These are phyloP conservation scores for Arthroderma sp. DNA, from an alignment of 2,329 filamentous ascomycete species.

Conservation along the genomic window DNA sequence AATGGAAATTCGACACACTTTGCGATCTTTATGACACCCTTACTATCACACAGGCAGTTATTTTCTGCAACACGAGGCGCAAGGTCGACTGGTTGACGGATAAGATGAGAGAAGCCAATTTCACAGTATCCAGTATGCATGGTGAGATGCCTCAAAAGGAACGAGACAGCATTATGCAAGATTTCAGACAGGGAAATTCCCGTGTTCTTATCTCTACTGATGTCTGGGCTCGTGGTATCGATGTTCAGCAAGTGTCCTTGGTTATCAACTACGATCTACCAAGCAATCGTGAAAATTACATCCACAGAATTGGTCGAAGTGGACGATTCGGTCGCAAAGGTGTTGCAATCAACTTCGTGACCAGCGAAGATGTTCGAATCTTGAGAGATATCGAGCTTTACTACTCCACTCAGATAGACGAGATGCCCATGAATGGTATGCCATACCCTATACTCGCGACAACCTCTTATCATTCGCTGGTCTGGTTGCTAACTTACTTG, in stretches of 20 bases:
- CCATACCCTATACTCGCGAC: slow-evolving; percentile 17
- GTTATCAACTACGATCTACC: slow-evolving; percentile 99
- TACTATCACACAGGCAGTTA: slow-evolving; percentile 98
- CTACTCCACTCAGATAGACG: slow-evolving; percentile 93
- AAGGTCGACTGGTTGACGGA: slow-evolving; percentile 99
- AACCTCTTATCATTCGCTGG: neutral
- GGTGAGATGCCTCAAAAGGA: slow-evolving; percentile 99
- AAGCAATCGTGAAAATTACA: slow-evolving; percentile 98
- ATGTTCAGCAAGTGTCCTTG: slow-evolving; percentile 94
- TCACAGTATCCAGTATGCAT: slow-evolving; percentile 97
- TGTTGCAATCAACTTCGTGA: slow-evolving; percentile 99
- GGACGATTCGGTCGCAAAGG: slow-evolving; percentile 95
- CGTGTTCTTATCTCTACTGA: slow-evolving; percentile 95
- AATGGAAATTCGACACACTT: slow-evolving; percentile 99
- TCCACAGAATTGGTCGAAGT: slow-evolving; percentile 92
- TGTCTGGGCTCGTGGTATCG: slow-evolving; percentile 95
- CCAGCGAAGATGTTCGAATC: slow-evolving; percentile 93
- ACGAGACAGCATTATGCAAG: slow-evolving; percentile 97
- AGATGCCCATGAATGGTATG: slow-evolving; percentile 95
- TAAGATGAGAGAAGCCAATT: slow-evolving; percentile 98
- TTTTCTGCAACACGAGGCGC: slow-evolving; percentile 99
- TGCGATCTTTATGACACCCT: slow-evolving; percentile 98
- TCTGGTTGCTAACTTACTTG: neutral
- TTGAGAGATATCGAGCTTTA: slow-evolving; percentile 94
- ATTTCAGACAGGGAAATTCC: slow-evolving; percentile 93